Evolutionary conservation across 2,329 filamentous ascomycete genomes (phyloP), one percentile per base, ranked within the genome.

Genomic region (Exophiala sp.): DNA sequence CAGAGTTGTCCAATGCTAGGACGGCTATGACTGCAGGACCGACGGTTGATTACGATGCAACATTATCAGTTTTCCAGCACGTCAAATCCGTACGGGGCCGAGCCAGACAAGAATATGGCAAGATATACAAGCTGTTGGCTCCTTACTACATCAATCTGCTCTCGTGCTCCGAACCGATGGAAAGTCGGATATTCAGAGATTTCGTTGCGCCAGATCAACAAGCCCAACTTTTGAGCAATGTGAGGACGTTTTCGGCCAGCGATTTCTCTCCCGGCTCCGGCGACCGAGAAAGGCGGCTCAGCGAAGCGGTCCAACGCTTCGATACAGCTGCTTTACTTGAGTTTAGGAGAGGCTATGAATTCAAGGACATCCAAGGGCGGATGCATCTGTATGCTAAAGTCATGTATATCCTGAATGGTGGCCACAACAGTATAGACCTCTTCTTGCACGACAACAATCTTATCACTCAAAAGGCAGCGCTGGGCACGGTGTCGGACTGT

Each of bases 301-400:
- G 79, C 30, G 78, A 76, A 19, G 89, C 94, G 78, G 80, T 84
- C 58, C 78, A 78, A 30, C 83, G 93, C 52, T 98, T 98, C 62
- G 91, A 97, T 69, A 89, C 84, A 49, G 89, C 90, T 2, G 90
- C 94, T 2, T 71, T 96, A 44, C 80, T 86, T 42, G 93, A 98
- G 66, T 98, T 98, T 60, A 86, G 94, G 67, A 86, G 93, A 63
- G 93, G 88, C 2, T 95, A 94, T 59, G 88, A 93, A 65, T 83
- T 82, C 37, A 86, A 85, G 71, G 91, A 98, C 65, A 82, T 94
- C 46, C 86, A 95, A 58, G 89, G 88, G 1, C 78, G 83, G 46
- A 96, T 97, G 91, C 82, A 79, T 59, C 81, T 86, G 63, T 97
- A 95, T 67, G 90, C 90, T 1, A 82, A 88, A 60, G 89, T 98